phyloP scores from a whole-genome alignment of 768 basidiomycete species.

The Phallus indusiatus region DNA sequence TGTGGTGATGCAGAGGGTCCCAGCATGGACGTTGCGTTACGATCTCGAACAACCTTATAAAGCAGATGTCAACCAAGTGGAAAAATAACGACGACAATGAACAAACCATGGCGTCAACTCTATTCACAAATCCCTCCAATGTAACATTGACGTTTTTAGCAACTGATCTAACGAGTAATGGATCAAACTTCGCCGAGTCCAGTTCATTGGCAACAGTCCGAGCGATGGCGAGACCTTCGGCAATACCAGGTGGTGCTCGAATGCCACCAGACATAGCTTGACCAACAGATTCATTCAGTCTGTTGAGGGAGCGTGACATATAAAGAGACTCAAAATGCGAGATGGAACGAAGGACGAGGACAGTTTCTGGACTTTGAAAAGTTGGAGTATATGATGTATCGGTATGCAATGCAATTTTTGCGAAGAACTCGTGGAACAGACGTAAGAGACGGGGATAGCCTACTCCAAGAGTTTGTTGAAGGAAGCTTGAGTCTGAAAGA shows the following conservation, averaged over 20 bases:
- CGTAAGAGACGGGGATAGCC: constrained; percentile 84
- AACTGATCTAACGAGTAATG: constrained; percentile 69
- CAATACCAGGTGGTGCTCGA: constrained; percentile 59
- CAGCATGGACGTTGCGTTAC: constrained; percentile 62
- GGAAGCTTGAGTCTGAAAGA: constrained; percentile 66
- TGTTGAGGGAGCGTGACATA: constrained; percentile 70
- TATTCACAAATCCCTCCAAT: constrained; percentile 57
- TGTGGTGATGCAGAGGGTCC: constrained; percentile 74
- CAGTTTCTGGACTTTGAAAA: constrained; percentile 90
- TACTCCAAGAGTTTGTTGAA: constrained; percentile 80
- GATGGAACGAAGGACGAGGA: constrained; percentile 76
- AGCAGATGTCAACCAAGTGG: not conserved
- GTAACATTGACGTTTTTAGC: constrained; percentile 63
- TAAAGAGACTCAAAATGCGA: constrained; percentile 83
- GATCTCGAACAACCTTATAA: constrained; percentile 62
- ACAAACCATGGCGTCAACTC: constrained; percentile 64
- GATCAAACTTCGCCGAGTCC: constrained; percentile 89
- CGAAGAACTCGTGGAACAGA: constrained; percentile 94
- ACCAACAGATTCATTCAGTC: constrained; percentile 74
- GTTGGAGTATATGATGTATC: constrained; percentile 83
- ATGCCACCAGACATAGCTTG: constrained; percentile 67
- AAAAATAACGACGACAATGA: not conserved
- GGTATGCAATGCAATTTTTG: constrained; percentile 89
- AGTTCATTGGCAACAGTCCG: constrained; percentile 83
- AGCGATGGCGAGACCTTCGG: constrained; percentile 70